Evolutionary conservation across 345 rosid genomes (phyloP).

Genomic region (Lagerstroemia speciosa): DNA sequence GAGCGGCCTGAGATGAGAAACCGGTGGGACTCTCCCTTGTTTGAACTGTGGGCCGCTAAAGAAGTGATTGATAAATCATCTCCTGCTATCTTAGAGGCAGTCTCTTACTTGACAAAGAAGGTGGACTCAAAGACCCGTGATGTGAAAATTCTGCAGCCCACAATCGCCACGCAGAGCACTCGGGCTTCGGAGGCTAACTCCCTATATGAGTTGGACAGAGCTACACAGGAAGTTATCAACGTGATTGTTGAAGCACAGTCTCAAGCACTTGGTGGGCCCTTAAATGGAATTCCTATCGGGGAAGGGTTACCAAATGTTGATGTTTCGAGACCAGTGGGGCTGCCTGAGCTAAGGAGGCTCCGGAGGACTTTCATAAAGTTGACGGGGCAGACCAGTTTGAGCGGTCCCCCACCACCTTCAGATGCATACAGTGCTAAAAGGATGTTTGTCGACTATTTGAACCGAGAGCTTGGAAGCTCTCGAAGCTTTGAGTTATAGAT

Average conservation of each 20-base stretch:
- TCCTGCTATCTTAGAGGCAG: conserved; percentile 54
- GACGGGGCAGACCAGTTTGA: conserved; percentile 82
- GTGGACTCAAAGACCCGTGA: conserved; percentile 67
- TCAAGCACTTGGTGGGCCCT: conserved; percentile 61
- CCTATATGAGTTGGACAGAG: conserved; percentile 73
- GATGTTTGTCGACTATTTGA: conserved; percentile 89
- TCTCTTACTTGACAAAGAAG: conserved; percentile 66
- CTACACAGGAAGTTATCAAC: conserved; percentile 74
- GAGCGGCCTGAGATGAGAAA: conserved; percentile 89
- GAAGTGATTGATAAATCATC: conserved; percentile 55
- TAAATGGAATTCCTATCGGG: conserved; percentile 49
- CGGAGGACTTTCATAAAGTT: conserved; percentile 73
- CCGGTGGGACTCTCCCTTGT: conserved; percentile 96
- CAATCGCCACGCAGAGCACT: conserved; percentile 73
- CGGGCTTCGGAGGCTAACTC: conserved; percentile 77
- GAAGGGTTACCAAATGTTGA: conserved; percentile 47
- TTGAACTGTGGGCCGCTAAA: conserved; percentile 52
- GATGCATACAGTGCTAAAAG: conserved; percentile 85
- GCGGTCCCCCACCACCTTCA: conserved; percentile 76
- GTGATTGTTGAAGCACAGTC: conserved; percentile 74
- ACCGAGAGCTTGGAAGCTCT: conserved; percentile 62
- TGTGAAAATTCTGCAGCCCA: conserved; percentile 77
- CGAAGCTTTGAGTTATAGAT: conserved; percentile 12
- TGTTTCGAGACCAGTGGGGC: conserved; percentile 61
- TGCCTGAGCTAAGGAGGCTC: conserved; percentile 83